Base-by-base conservation (phyloP, 2,329 filamentous ascomycete species). In the Penicillium sp. region DNA sequence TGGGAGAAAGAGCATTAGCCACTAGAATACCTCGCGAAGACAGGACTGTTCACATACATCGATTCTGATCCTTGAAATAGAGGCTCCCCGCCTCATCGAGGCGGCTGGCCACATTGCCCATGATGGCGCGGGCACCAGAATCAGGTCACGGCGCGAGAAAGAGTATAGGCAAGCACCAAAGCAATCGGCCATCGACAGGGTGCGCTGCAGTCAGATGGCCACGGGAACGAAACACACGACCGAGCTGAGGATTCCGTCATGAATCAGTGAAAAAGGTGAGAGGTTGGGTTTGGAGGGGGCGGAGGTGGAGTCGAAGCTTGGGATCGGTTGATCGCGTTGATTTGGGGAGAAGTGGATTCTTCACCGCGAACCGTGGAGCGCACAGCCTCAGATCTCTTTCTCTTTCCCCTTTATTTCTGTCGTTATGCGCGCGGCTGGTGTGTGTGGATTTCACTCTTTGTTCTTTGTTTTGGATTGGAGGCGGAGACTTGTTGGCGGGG, bases 31-130 rank as follows among this genome's bases (percentile, higher is more conserved):
- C n/a, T 11, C 4, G 12, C 6, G 4, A n/a, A 11, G 6, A 27
- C n/a, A 11, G 25, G 25, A 27, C 10, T n/a, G 4, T 27, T 6
- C 1, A 27, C 56, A 71, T 75, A 96, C 92, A 80, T 75, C 88
- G 81, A 64, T 79, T 85, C 73, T 95, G 92, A 64, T 98, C 92
- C 70, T 85, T 84, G 61, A 96, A 73, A 65, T 84, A 93, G 62
- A 96, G 72, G 56, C 79, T 76, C 62, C 80, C 85, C 59, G 61
- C 59, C 47, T 95, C 89, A 56, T 94, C 89, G 57, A 82, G 80
- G 67, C 81, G 84, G 74, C 89, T 95, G 65, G 80, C 82, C 67
- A 95, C 82, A 72, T 84, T 88, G 61, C 92, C 92, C 92, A 98
- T 98, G 65, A 68, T 76, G 69, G 65, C 40, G 41, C 41, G 54